Conservation (phyloP, 164 flowering plant genomes). For the Annona cherimola region DNA sequence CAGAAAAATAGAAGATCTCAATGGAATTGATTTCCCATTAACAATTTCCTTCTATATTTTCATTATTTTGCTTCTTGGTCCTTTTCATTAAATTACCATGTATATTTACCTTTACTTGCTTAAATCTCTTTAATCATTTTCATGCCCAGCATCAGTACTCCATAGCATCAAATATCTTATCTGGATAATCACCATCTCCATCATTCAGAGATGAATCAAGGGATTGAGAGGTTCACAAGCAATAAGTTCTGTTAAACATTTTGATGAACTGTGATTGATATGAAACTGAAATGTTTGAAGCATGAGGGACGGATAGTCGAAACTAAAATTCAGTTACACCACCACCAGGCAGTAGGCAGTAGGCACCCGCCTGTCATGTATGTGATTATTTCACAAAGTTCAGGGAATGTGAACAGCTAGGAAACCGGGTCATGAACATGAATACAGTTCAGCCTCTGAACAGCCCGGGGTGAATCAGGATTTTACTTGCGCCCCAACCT, state of each 20-base stretch:
- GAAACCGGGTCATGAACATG: neutral
- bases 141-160: neutral
- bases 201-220: neutral
- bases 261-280: neutral
- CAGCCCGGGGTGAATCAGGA: neutral
- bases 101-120: neutral
- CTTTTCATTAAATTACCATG: too few relatives aligned
- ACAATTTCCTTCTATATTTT: too few relatives aligned
- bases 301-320: neutral
- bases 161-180: neutral
- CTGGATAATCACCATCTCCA: neutral
- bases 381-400: neutral
- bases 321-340: neutral
- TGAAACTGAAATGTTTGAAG: too few relatives aligned
- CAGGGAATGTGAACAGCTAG: neutral
- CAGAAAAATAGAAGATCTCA: too few relatives aligned
- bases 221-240: neutral
- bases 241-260: neutral
- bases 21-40: too few relatives aligned
- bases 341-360: too few relatives aligned
- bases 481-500: slow-evolving; percentile 40
- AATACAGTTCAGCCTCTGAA: neutral
- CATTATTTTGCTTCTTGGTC: too few relatives aligned
- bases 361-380: neutral
- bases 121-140: neutral